Conservation (phyloP, 2,329 filamentous ascomycete species). For the Pseudocercospora eumusae region DNA sequence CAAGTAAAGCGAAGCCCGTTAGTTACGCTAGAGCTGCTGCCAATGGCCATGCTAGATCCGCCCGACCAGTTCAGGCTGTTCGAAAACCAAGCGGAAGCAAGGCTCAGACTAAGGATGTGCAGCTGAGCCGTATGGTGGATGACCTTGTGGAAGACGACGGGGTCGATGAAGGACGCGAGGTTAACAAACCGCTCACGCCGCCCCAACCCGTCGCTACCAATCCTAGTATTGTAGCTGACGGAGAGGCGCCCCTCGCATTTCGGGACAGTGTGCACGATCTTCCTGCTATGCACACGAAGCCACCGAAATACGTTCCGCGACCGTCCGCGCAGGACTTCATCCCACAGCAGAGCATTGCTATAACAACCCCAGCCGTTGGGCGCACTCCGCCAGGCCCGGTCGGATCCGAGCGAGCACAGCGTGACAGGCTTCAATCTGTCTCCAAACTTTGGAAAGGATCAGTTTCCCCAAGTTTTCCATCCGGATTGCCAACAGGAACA, state of each 20-base stretch:
- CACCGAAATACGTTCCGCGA: slow-evolving; percentile 19
- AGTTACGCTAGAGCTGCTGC: slow-evolving; percentile 38
- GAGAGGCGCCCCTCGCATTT: slow-evolving; percentile 40
- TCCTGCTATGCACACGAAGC: slow-evolving; percentile 32
- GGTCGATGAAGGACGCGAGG: slow-evolving; percentile 34
- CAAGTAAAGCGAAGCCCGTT: slow-evolving; percentile 31
- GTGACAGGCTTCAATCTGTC: slow-evolving; percentile 35
- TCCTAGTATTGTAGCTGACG: slow-evolving; percentile 40
- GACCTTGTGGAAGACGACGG: slow-evolving; percentile 52
- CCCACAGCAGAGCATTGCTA: slow-evolving; percentile 12
- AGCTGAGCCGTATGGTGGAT: slow-evolving; percentile 61
- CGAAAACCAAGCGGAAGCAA: slow-evolving; percentile 22
- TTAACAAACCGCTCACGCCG: slow-evolving; percentile 50
- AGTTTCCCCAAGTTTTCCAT: slow-evolving; percentile 33
- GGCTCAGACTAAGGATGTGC: slow-evolving; percentile 43
- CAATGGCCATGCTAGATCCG: slow-evolving; percentile 27
- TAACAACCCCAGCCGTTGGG: slow-evolving; percentile 20
- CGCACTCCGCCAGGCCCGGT: neutral
- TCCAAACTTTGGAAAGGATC: slow-evolving; percentile 36
- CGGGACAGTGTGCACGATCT: slow-evolving; percentile 42
- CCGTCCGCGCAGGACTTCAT: slow-evolving; percentile 14
- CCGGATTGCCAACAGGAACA: slow-evolving; percentile 37
- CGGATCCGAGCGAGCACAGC: slow-evolving; percentile 13
- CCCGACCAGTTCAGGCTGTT: slow-evolving; percentile 19
- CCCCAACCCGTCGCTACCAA: slow-evolving; percentile 42